phyloP scores from a whole-genome alignment of 1,139 yeast genomes.

The Scheffersomyces parashehatae region DNA sequence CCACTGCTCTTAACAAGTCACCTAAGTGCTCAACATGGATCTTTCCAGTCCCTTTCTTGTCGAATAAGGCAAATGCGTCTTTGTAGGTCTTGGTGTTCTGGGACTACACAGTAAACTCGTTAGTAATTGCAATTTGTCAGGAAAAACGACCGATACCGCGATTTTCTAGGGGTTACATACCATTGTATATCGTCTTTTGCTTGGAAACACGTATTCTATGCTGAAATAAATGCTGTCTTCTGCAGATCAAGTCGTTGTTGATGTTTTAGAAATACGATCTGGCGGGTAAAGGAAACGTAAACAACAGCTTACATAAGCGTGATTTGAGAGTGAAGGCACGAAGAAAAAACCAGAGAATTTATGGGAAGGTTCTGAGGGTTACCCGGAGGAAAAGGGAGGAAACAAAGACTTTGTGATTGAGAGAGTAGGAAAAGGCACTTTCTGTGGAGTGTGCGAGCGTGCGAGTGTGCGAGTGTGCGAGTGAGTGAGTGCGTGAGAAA shows the following conservation, averaged over 20 bases:
- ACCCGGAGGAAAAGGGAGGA: no score
- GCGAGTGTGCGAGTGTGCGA: no score
- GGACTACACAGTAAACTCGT: constrained; percentile 24
- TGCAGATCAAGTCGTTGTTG: no score
- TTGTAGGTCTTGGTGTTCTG: constrained; percentile 73
- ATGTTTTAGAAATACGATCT: no score
- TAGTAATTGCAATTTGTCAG: no score
- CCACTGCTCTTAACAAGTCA: constrained; percentile 92
- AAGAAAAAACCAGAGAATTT: no score
- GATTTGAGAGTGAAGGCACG: no score
- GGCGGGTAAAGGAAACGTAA: constrained; percentile 4
- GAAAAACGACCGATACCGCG: neutral
- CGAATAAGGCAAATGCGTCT: constrained; percentile 97
- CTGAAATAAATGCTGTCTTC: neutral
- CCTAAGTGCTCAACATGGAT: constrained; percentile 89
- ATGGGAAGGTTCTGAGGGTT: no score
- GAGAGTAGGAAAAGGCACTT: no score
- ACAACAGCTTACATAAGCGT: constrained; percentile 3
- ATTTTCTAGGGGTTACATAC: constrained; percentile 1
- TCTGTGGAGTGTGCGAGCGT: no score
- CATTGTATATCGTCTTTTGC: neutral
- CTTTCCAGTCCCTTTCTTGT: constrained; percentile 93
- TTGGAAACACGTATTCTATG: neutral
- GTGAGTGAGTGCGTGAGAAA: no score
- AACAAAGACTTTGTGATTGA: no score